Percentiles rank a stretch among this genome's conserved stretches.
phyloP scores from a whole-genome alignment of 805 yeast genomes.

The Naumovozyma castellii region DNA sequence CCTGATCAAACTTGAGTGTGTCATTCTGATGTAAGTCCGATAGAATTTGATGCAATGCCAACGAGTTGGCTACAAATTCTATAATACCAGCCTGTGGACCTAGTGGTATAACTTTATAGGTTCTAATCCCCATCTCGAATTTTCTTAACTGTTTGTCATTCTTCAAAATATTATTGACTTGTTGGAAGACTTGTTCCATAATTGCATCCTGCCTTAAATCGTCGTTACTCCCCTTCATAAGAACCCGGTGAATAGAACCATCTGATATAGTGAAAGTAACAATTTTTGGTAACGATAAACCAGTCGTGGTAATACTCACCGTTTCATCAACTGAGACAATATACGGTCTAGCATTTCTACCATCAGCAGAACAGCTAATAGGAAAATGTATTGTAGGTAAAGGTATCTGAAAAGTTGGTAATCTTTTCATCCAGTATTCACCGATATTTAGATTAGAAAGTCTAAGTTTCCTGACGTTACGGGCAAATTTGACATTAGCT shows the following conservation, averaged over 20 bases:
- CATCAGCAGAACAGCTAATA: conserved; percentile 34
- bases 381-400: conserved; percentile 52
- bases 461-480: conserved; percentile 15
- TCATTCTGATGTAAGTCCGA: conserved; percentile 53
- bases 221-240: conserved; percentile 81
- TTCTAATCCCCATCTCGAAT: conserved; percentile 56
- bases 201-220: conserved; percentile 92
- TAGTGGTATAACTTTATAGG: conserved; percentile 83
- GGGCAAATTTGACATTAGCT: conserved; percentile 36
- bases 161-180: conserved; percentile 60
- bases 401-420: conserved; percentile 45
- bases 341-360: conserved; percentile 39
- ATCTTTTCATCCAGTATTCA: conserved; percentile 45
- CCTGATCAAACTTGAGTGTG: conserved; percentile 41
- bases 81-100: conserved; percentile 83
- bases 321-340: conserved; percentile 38
- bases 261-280: conserved; percentile 43
- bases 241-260: conserved; percentile 49
- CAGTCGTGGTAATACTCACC: conserved; percentile 63
- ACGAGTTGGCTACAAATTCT: conserved; percentile 77
- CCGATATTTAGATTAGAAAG: conserved; percentile 34
- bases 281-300: conserved; percentile 83
- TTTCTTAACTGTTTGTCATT: conserved; percentile 47
- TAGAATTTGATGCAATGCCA: conserved; percentile 60
- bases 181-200: conserved; percentile 93